Conservation (phyloP, 768 basidiomycete species). For the Strobilomyces echinocephalus region DNA sequence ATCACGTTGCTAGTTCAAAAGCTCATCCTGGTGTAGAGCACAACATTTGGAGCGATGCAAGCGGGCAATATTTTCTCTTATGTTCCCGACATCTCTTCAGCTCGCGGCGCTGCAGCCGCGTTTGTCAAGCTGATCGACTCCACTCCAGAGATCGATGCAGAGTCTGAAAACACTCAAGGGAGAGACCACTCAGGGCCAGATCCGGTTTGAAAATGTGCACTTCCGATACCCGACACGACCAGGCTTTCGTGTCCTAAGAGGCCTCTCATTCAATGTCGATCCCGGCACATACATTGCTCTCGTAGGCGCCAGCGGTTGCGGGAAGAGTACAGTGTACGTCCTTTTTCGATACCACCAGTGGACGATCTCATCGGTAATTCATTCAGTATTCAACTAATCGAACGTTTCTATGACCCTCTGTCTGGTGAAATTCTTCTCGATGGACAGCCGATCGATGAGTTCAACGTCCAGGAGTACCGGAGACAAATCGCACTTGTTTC, state of each 20-base stretch:
- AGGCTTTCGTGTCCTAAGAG: slow-evolving; percentile 76
- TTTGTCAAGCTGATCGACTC: no score
- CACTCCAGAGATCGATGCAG: no score
- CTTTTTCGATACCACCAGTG: neutral
- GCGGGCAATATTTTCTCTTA: no score
- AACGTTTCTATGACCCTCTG: slow-evolving; percentile 83
- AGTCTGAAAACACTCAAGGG: no score
- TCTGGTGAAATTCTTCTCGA: slow-evolving; percentile 72
- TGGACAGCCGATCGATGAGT: slow-evolving; percentile 64
- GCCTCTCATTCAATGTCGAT: slow-evolving; percentile 58
- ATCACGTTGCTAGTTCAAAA: no score
- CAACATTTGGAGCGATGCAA: no score
- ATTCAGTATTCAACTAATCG: slow-evolving; percentile 40
- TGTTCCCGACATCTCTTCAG: no score
- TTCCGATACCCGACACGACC: slow-evolving; percentile 92
- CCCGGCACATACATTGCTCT: slow-evolving; percentile 43
- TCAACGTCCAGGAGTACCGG: slow-evolving; percentile 88
- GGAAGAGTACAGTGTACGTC: slow-evolving; percentile 72
- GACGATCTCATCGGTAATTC: neutral
- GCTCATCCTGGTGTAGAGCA: no score
- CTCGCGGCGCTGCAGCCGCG: no score
- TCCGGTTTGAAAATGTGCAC: slow-evolving; percentile 74
- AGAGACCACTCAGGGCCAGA: slow-evolving; percentile 46
- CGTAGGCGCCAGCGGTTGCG: no score
- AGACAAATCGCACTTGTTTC: slow-evolving; percentile 41